Evolutionary conservation across 2,329 filamentous ascomycete species (phyloP).

Genomic region (Ceratocystis huliohia): DNA sequence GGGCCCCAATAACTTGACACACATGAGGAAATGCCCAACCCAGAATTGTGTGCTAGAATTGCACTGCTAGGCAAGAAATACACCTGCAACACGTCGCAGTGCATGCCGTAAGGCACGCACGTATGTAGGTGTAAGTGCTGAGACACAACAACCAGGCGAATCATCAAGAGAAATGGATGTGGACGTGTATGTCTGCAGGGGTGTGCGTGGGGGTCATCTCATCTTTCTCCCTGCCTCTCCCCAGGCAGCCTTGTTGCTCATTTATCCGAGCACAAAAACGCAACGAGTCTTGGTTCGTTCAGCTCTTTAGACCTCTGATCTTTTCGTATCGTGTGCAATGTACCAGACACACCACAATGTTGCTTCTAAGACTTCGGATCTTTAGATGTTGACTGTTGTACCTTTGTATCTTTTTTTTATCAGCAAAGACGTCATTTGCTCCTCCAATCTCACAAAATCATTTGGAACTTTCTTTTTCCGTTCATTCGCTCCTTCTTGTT

Average conservation of each 20-base stretch:
- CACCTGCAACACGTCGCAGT: neutral
- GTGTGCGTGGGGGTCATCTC: neutral
- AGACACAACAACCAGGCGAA: neutral
- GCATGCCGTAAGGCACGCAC: neutral
- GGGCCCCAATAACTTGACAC: neutral
- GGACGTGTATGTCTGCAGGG: neutral
- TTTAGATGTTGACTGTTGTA: neutral
- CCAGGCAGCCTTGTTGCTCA: neutral
- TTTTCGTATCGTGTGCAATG: neutral
- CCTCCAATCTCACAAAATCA: neutral
- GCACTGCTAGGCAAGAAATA: neutral
- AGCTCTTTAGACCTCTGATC: neutral
- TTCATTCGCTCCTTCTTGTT: neutral
- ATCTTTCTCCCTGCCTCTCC: neutral
- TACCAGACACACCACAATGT: neutral
- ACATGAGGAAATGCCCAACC: neutral
- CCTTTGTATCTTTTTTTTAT: neutral
- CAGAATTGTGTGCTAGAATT: neutral
- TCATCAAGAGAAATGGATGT: neutral
- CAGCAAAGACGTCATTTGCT: neutral
- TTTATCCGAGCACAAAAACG: too few species aligned
- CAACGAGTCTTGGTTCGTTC: neutral
- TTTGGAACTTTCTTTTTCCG: neutral
- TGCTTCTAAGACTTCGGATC: neutral
- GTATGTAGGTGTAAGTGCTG: conserved; percentile 1